Evolutionary conservation across 1,139 yeast species (phyloP).

Genomic region (Blastobotrys elegans): DNA sequence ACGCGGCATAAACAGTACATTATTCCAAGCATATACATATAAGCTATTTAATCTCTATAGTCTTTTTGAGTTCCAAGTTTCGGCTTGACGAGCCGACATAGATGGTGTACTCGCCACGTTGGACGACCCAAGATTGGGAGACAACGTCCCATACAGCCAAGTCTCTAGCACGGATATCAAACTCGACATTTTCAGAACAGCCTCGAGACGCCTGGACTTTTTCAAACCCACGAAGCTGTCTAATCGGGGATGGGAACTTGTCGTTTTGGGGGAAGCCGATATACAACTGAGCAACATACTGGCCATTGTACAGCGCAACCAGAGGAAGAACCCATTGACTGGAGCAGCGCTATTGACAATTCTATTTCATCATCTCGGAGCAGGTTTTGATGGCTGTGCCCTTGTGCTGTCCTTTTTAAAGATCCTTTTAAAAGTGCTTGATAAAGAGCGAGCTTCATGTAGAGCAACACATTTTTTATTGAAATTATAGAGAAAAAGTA

Average conservation of each 20-base stretch:
- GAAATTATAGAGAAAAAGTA: too few relatives aligned
- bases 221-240: conserved; percentile 55
- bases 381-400: too few relatives aligned
- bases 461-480: too few relatives aligned
- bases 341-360: too few relatives aligned
- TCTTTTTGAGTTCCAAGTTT: conserved; percentile 40
- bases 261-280: too few relatives aligned
- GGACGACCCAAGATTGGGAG: conserved; percentile 58
- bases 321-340: too few relatives aligned
- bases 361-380: too few relatives aligned
- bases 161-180: conserved; percentile 51
- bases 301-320: conserved; percentile 45
- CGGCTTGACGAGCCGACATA: conserved; percentile 53
- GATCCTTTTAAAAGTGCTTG: too few relatives aligned
- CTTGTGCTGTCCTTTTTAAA: too few relatives aligned
- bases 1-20: too few relatives aligned
- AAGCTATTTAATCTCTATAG: conserved; percentile 24
- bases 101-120: conserved; percentile 52
- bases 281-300: conserved; percentile 54
- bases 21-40: too few relatives aligned
- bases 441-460: too few relatives aligned
- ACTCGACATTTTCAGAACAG: conserved; percentile 33
- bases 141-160: conserved; percentile 56
- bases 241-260: conserved; percentile 43
- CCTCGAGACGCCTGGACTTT: conserved; percentile 40